Base-by-base conservation (phyloP, 2,329 filamentous ascomycete genomes). In the Ascochyta clinopodiicola region DNA sequence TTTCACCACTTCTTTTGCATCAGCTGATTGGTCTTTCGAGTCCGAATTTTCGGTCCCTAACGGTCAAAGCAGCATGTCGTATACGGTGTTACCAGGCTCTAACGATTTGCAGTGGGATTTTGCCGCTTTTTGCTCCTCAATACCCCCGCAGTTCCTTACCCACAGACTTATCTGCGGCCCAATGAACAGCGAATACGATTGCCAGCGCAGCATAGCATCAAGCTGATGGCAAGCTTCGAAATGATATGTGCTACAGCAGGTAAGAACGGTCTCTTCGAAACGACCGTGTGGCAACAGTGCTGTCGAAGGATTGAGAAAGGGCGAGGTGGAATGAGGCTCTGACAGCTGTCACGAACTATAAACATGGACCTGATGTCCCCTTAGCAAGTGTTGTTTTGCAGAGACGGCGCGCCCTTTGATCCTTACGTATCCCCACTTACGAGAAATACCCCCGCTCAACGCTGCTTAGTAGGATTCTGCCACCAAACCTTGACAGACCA, bases 171-270 rank as follows among this genome's bases (percentile, higher is more conserved):
- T 63, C 54, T 63, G 60, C 54, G 59, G 61, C 55, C 68, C 69
- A 72, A 72, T 71, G 57, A 69, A 52, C 59, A 61, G 53, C 53
- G 50, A 46, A 49, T 59, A 46, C 51, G 57, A 61, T 47, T 69
- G 69, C 70, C 68, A 70, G 58, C 66, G 64, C 61, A 69, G 61
- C 68, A 69, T 67, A 60, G 65, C 62, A 68, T 63, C 63, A 64
- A 54, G 57, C 57, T 52, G 53, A 59, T 59, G 51, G 58, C 61
- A 56, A 63, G 60, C 54, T 55, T 55, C 53, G 39, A 61, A 46
- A 56, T 59, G 46, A 57, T 52, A 57, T 59, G 58, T 66, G 57
- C 59, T 57, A 63, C 64, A 61, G 57, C 60, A 66, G 59, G 61
- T 31, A 49, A 62, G 61, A 62, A 47, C 50, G 45, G 47, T 52